A percentile compares a stretch with the other conserved stretches of the same genome.
phyloP scores from a whole-genome alignment of 1,284 basidiomycete genomes.

The Retiboletus fuscus region DNA sequence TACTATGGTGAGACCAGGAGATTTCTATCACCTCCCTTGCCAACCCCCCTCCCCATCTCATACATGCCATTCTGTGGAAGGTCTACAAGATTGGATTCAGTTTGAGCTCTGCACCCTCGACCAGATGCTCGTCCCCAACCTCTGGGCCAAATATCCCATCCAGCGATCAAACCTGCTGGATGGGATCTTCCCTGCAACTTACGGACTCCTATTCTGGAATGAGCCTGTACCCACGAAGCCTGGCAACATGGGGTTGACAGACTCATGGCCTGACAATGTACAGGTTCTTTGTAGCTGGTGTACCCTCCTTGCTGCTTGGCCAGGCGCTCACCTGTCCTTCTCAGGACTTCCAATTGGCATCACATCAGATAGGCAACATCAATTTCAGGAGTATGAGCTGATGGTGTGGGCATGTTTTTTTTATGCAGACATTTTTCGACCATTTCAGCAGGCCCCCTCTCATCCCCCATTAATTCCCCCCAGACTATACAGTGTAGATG shows the following conservation, averaged over 20 bases:
- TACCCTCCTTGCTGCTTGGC: no score
- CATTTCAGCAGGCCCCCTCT: no score
- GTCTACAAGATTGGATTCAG: neutral
- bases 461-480: no score
- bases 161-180: neutral
- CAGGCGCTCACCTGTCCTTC: neutral
- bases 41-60: no score
- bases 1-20: no score
- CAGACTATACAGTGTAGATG: no score
- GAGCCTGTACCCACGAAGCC: neutral
- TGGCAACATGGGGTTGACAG: neutral
- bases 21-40: no score
- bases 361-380: neutral
- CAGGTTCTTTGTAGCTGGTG: neutral
- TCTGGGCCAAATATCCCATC: neutral
- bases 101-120: neutral
- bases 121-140: neutral
- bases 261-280: neutral
- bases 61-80: constrained; percentile 4
- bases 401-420: no score
- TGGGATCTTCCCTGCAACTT: no score
- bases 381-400: neutral
- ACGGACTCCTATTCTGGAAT: neutral
- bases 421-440: no score
- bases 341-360: neutral